Percentiles rank a stretch among this genome's conserved stretches.
phyloP scores from a whole-genome alignment of 2,329 filamentous ascomycete genomes.

The Chrysoporthe puriensis region DNA sequence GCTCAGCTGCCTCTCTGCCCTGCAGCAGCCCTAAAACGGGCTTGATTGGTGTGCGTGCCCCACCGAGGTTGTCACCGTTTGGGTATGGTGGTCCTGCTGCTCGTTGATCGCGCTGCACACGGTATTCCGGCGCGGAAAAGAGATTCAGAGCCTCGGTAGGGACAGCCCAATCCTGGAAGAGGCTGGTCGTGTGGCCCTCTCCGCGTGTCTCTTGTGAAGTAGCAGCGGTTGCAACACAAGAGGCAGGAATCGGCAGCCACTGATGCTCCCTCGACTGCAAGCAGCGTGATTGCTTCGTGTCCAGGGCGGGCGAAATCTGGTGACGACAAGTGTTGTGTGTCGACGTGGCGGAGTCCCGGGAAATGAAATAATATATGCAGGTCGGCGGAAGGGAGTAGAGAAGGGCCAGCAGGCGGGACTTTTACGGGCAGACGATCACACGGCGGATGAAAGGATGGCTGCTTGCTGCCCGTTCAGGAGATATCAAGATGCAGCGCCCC shows the following conservation, averaged over 20 bases:
- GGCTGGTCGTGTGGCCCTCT: conserved; percentile 5
- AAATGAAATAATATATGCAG: conserved; percentile 20
- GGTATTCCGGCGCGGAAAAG: background rate
- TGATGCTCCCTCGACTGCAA: background rate
- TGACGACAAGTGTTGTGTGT: background rate
- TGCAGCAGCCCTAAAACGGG: conserved; percentile 22
- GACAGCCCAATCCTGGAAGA: background rate
- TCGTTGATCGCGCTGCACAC: background rate
- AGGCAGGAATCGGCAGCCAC: background rate
- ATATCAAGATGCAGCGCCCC: no score
- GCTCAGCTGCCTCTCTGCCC: conserved; percentile 21
- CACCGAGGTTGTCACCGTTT: background rate
- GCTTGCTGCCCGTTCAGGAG: conserved; percentile 6
- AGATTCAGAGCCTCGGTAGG: background rate
- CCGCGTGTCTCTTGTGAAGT: background rate
- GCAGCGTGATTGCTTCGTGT: background rate
- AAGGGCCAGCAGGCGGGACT: background rate
- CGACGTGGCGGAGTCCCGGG: conserved; percentile 18
- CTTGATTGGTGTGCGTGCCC: conserved; percentile 2
- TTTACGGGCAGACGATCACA: background rate
- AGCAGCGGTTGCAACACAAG: conserved; percentile 7
- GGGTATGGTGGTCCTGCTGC: background rate
- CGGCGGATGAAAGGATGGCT: background rate
- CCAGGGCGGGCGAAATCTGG: background rate
- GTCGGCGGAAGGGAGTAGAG: conserved; percentile 1